These are phyloP conservation scores for Fusarium sp. DNA, from an alignment of 2,329 filamentous ascomycete species.

Conservation along the genomic window DNA sequence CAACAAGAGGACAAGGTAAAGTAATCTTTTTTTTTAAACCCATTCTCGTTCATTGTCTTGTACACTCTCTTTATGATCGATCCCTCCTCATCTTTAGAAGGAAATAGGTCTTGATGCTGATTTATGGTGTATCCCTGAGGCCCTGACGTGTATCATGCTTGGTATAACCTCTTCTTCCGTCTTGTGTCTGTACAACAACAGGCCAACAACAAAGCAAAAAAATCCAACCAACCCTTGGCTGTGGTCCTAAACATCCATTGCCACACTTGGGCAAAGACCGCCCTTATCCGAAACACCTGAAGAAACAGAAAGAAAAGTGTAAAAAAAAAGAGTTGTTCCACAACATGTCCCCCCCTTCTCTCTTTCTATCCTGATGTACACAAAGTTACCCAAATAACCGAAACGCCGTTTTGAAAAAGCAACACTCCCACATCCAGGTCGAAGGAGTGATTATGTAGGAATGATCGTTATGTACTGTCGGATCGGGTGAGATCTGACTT, in stretches of 20 bases:
- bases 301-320: not conserved
- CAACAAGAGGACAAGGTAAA: not conserved
- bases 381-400: constrained; percentile 13
- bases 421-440: constrained; percentile 7
- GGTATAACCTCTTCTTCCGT: constrained; percentile 2
- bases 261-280: constrained; percentile 9
- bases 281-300: constrained; percentile 9
- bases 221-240: constrained; percentile 6
- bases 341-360: constrained; percentile 9
- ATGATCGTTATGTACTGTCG: not conserved
- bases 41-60: constrained; percentile 1
- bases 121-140: not conserved
- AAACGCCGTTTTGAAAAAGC: constrained; percentile 25
- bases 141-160: not conserved
- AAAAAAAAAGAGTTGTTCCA: not conserved
- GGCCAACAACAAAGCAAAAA: not conserved
- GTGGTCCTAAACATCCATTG: constrained; percentile 1
- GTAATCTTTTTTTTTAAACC: not conserved
- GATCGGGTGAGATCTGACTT: not conserved
- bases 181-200: not conserved
- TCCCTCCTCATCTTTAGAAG: not conserved
- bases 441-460: constrained; percentile 2
- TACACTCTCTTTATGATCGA: not conserved
- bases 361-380: constrained; percentile 29
- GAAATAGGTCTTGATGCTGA: not conserved